Percentiles rank a stretch among this genome's conserved stretches.
Conservation (phyloP, 495 filamentous ascomycete species). For the Penicillium angulare region DNA sequence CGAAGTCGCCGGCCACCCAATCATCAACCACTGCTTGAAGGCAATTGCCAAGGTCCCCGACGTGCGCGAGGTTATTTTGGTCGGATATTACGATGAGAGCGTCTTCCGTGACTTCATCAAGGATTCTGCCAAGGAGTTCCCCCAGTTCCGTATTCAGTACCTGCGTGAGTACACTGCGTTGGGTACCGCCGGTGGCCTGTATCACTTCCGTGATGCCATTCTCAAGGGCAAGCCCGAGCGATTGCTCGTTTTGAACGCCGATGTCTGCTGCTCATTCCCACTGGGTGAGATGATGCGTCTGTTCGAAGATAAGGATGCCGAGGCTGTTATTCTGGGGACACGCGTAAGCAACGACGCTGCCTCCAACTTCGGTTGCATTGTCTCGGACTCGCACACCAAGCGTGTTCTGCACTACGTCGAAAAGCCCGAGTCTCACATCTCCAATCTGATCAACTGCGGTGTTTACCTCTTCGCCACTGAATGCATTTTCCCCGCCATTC, state of each 20-base stretch:
- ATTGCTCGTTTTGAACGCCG: conserved; percentile 96
- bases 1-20: conserved; percentile 96
- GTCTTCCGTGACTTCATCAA: conserved; percentile 99
- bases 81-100: conserved; percentile 97
- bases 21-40: conserved; percentile 95
- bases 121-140: conserved; percentile 78
- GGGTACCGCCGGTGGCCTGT: conserved; percentile 93
- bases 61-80: conserved; percentile 94
- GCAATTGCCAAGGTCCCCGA: conserved; percentile 88
- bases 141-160: conserved; percentile 89
- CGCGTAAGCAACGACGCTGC: conserved; percentile 89
- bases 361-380: conserved; percentile 96
- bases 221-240: conserved; percentile 93
- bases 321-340: conserved; percentile 96
- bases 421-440: conserved; percentile 98
- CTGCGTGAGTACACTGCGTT: conserved; percentile 96
- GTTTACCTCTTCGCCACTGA: conserved; percentile 97
- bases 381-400: conserved; percentile 91
- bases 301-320: conserved; percentile 92
- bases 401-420: conserved; percentile 99
- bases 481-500: conserved; percentile 94
- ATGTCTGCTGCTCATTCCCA: conserved; percentile 99
- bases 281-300: conserved; percentile 91
- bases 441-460: conserved; percentile 98
- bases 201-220: conserved; percentile 99